Percentiles rank a stretch among this genome's conserved stretches.
Evolutionary conservation across 2,329 filamentous ascomycete genomes (phyloP).

Genomic region (Helminthosporium solani): DNA sequence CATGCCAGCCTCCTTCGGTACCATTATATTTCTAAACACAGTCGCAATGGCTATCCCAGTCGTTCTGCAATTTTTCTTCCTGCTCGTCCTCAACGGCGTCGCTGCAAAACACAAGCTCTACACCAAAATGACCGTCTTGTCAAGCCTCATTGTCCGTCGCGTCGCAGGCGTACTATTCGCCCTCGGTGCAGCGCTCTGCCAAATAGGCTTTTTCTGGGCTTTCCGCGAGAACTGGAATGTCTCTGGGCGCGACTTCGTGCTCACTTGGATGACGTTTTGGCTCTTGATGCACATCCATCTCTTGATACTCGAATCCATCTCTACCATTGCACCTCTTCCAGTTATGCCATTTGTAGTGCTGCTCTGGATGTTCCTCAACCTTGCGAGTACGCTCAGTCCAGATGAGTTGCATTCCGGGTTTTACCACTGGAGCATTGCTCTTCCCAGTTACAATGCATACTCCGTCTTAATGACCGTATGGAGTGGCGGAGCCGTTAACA

Average conservation of each 20-base stretch:
- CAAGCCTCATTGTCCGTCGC: constrained; percentile 32
- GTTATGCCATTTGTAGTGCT: too few relatives aligned
- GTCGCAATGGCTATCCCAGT: constrained; percentile 49
- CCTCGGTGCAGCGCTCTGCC: constrained; percentile 45
- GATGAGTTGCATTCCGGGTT: constrained; percentile 48
- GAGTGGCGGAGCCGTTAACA: constrained; percentile 46
- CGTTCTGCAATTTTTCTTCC: constrained; percentile 52
- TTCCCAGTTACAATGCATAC: constrained; percentile 47
- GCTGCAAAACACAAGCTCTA: constrained; percentile 32
- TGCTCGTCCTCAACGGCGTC: constrained; percentile 50
- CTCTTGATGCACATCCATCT: too few relatives aligned
- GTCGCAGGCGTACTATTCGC: constrained; percentile 42
- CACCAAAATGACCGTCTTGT: constrained; percentile 20
- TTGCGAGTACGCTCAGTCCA: too few relatives aligned
- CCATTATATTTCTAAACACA: constrained; percentile 49
- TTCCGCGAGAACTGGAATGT: too few relatives aligned
- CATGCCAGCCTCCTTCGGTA: constrained; percentile 45
- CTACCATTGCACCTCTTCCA: too few relatives aligned
- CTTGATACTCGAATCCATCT: too few relatives aligned
- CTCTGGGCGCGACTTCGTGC: too few relatives aligned
- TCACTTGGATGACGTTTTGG: too few relatives aligned
- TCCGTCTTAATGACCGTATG: constrained; percentile 48
- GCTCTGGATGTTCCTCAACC: too few relatives aligned
- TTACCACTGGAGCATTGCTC: constrained; percentile 43
- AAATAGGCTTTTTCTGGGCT: constrained; percentile 47